These are phyloP conservation scores for Endothia cerciana DNA, from an alignment of 2,329 filamentous ascomycete species.

Conservation along the genomic window DNA sequence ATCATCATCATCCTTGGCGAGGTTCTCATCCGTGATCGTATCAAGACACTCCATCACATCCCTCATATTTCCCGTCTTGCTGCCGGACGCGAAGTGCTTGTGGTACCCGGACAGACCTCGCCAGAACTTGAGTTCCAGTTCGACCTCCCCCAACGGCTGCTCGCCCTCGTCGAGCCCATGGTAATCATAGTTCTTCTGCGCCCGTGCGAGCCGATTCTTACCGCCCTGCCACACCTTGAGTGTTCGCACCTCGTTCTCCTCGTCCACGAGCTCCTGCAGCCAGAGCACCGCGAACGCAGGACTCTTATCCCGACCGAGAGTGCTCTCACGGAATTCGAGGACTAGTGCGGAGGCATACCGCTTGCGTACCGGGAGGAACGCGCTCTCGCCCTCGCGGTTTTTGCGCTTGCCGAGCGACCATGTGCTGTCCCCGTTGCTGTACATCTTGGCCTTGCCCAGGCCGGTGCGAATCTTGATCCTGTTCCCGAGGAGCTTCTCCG, in stretches of 20 bases:
- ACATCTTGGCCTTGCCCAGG: constrained; percentile 62
- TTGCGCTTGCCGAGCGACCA: constrained; percentile 57
- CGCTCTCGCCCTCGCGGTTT: constrained; percentile 39
- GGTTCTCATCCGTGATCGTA: constrained; percentile 60
- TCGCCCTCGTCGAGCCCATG: constrained; percentile 56
- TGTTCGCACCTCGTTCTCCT: constrained; percentile 62
- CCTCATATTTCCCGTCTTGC: constrained; percentile 55
- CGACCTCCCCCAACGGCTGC: constrained; percentile 58
- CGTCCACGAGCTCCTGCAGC: constrained; percentile 71
- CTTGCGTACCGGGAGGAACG: constrained; percentile 61
- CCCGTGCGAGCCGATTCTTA: constrained; percentile 48
- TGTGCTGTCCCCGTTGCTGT: constrained; percentile 48
- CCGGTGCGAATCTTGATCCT: constrained; percentile 64
- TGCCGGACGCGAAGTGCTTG: constrained; percentile 52
- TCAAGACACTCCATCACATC: constrained; percentile 69
- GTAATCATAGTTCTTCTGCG: constrained; percentile 41
- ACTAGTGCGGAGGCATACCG: constrained; percentile 62
- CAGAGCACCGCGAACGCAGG: constrained; percentile 68
- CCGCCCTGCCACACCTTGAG: constrained; percentile 71
- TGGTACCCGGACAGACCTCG: constrained; percentile 64
- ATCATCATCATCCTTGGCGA: constrained; percentile 35
- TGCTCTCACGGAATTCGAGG: constrained; percentile 63
- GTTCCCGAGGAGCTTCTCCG: constrained; percentile 50
- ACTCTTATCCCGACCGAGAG: constrained; percentile 56
- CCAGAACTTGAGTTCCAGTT: constrained; percentile 63